Conservation (phyloP, 176 grass and related monocot genomes). For the Bolboschoenus planiculmis region DNA sequence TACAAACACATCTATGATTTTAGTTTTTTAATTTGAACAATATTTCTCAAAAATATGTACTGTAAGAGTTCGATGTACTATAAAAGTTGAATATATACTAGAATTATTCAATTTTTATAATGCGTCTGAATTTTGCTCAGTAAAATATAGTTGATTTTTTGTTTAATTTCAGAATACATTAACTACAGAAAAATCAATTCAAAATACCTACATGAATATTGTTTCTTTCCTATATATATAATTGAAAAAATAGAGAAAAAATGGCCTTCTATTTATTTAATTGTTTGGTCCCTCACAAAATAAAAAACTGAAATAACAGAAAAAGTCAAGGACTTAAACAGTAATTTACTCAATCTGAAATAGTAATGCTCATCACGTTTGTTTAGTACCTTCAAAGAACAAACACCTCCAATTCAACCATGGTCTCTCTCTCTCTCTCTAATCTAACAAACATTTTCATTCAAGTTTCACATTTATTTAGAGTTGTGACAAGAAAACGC, state of each 20-base stretch:
- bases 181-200: neutral
- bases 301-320: neutral
- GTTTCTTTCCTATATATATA: neutral
- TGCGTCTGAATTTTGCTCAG: neutral
- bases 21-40: too few relatives aligned
- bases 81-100: too few relatives aligned
- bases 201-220: neutral
- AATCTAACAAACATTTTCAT: neutral
- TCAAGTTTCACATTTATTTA: neutral
- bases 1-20: too few relatives aligned
- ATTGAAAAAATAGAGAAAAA: neutral
- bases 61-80: too few relatives aligned
- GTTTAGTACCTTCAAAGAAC: neutral
- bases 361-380: slow-evolving; percentile 23
- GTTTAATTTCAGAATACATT: neutral
- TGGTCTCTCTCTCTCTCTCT: neutral
- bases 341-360: slow-evolving; percentile 21
- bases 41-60: too few relatives aligned
- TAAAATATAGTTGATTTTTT: neutral
- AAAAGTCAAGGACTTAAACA: slow-evolving; percentile 6
- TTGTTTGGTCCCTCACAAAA: neutral
- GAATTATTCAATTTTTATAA: too few relatives aligned
- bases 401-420: slow-evolving; percentile 1
- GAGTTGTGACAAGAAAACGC: neutral
- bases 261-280: neutral